These are phyloP conservation scores for Nothophaeocryptopus gaeumannii DNA, from an alignment of 2,329 filamentous ascomycete species.

Conservation along the genomic window DNA sequence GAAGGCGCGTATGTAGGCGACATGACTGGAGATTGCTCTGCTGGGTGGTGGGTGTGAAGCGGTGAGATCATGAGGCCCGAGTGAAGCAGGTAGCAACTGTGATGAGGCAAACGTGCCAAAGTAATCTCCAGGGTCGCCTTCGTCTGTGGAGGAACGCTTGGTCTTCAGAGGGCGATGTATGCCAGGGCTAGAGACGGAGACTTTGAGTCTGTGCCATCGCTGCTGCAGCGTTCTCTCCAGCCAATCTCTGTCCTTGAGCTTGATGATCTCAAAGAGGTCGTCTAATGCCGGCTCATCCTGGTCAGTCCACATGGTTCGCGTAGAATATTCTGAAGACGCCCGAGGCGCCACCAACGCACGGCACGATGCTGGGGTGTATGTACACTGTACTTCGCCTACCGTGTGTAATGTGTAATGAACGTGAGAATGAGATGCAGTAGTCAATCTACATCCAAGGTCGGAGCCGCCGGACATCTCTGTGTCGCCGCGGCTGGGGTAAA, in stretches of 20 bases:
- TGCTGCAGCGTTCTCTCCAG: slow-evolving; percentile 8
- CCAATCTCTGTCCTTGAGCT: slow-evolving; percentile 11
- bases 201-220: slow-evolving; percentile 3
- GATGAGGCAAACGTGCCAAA: background rate
- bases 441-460: too few relatives aligned
- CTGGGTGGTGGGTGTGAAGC: slow-evolving; percentile 1
- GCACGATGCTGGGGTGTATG: too few relatives aligned
- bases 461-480: too few relatives aligned
- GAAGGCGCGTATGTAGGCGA: slow-evolving; percentile 14
- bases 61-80: slow-evolving; percentile 19
- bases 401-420: too few relatives aligned
- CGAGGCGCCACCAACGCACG: too few relatives aligned
- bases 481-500: too few relatives aligned
- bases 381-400: too few relatives aligned
- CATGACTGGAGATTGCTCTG: slow-evolving; percentile 13
- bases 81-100: background rate
- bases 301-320: slow-evolving; percentile 7
- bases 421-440: too few relatives aligned
- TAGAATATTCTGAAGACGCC: background rate
- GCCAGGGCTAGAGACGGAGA: background rate
- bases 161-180: slow-evolving; percentile 1
- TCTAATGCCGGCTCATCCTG: slow-evolving; percentile 10
- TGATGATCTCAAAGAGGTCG: slow-evolving; percentile 7
- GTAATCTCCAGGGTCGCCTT: background rate
- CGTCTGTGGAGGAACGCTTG: slow-evolving; percentile 6